phyloP scores from a whole-genome alignment of 106 monocot genomes.

The Dendrobium huoshanense region DNA sequence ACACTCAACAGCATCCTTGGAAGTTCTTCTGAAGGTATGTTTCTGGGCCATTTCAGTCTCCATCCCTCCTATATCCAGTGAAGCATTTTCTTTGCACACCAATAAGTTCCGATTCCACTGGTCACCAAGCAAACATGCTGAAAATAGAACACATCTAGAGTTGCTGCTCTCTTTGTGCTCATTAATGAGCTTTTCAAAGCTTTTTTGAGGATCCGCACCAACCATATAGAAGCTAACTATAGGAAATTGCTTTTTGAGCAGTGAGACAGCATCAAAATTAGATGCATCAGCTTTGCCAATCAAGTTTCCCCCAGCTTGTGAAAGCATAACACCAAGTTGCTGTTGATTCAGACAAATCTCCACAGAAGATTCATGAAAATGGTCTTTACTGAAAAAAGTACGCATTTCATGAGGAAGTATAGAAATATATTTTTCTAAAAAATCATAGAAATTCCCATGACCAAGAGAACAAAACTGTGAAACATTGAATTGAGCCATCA shows the following conservation, averaged over 20 bases:
- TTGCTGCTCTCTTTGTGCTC: slow-evolving; percentile 20
- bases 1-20: slow-evolving; percentile 68
- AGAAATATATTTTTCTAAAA: slow-evolving; percentile 51
- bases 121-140: slow-evolving; percentile 53
- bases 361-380: slow-evolving; percentile 15
- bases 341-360: slow-evolving; percentile 35
- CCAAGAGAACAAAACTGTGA: slow-evolving; percentile 67
- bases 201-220: slow-evolving; percentile 28
- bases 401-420: slow-evolving; percentile 39
- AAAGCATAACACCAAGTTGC: slow-evolving; percentile 59
- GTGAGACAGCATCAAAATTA: slow-evolving; percentile 28
- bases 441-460: slow-evolving; percentile 63
- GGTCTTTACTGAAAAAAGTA: slow-evolving; percentile 16
- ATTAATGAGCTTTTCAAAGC: slow-evolving; percentile 19
- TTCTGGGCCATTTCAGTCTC: slow-evolving; percentile 7
- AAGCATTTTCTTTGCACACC: slow-evolving; percentile 6
- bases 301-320: slow-evolving; percentile 38
- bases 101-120: slow-evolving; percentile 10
- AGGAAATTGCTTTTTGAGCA: slow-evolving; percentile 87
- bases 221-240: slow-evolving; percentile 46
- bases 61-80: background rate
- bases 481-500: slow-evolving; percentile 57
- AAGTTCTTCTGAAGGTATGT: slow-evolving; percentile 13
- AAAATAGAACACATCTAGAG: slow-evolving; percentile 47
- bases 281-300: slow-evolving; percentile 16